phyloP scores from a whole-genome alignment of 2,329 filamentous ascomycete species.

The Paraphoma sp. region DNA sequence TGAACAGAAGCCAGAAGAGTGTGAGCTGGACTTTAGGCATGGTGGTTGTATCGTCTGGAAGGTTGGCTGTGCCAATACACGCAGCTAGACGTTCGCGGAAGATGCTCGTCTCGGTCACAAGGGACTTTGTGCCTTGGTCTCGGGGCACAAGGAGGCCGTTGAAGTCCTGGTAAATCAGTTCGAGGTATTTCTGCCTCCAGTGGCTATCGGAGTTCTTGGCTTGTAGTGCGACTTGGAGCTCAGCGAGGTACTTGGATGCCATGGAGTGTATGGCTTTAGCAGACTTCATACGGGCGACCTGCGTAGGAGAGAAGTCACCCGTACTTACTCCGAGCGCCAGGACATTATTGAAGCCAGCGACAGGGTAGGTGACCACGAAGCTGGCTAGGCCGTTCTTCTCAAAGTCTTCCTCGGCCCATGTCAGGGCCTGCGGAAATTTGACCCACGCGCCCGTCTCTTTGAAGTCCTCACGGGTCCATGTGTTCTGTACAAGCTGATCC shows the following conservation, averaged over 20 bases:
- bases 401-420: slow-evolving; percentile 37
- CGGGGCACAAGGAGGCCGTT: slow-evolving; percentile 32
- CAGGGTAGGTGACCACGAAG: slow-evolving; percentile 40
- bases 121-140: slow-evolving; percentile 16
- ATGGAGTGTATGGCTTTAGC: slow-evolving; percentile 35
- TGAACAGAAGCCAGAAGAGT: slow-evolving; percentile 43
- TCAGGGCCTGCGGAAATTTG: slow-evolving; percentile 31
- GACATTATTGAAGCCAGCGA: slow-evolving; percentile 33
- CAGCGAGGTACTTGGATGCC: slow-evolving; percentile 30
- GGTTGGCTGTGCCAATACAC: slow-evolving; percentile 1
- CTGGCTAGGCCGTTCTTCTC: slow-evolving; percentile 32
- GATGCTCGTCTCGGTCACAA: slow-evolving; percentile 12
- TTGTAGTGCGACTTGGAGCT: slow-evolving; percentile 17
- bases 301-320: slow-evolving; percentile 17
- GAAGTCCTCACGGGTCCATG: slow-evolving; percentile 39
- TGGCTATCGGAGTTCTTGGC: not conserved
- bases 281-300: slow-evolving; percentile 12
- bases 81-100: slow-evolving; percentile 20
- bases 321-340: slow-evolving; percentile 25
- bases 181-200: slow-evolving; percentile 38
- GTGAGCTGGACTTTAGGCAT: slow-evolving; percentile 37
- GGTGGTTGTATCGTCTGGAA: slow-evolving; percentile 7
- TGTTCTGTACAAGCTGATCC: slow-evolving; percentile 32
- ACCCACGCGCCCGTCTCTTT: slow-evolving; percentile 38
- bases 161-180: slow-evolving; percentile 36